phyloP scores from a whole-genome alignment of 2,329 filamentous ascomycete genomes.

The Rhexocercosporidium sp. region DNA sequence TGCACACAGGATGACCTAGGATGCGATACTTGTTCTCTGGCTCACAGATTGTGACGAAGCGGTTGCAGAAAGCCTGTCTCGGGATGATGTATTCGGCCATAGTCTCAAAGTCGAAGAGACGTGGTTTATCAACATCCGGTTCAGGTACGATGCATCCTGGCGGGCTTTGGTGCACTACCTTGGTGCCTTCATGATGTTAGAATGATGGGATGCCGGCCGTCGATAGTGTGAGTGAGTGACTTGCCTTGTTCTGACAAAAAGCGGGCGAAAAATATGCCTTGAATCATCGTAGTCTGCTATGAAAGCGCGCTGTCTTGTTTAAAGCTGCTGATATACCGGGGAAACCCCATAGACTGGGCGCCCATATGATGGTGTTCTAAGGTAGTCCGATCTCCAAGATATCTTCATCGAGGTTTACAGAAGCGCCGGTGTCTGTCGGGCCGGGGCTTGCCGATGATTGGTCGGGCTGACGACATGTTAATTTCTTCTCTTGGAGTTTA shows the following conservation, averaged over 20 bases:
- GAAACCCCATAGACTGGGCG: no score
- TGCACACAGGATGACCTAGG: slow-evolving; percentile 87
- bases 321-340: neutral
- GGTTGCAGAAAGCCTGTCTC: slow-evolving; percentile 92
- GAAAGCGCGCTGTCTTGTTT: neutral
- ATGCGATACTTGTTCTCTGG: slow-evolving; percentile 74
- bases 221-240: slow-evolving; percentile 3
- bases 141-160: slow-evolving; percentile 64
- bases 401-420: neutral
- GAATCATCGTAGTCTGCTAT: slow-evolving; percentile 57
- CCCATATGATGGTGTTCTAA: neutral
- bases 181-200: slow-evolving; percentile 54
- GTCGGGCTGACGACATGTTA: slow-evolving; percentile 6
- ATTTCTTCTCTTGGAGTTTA: slow-evolving; percentile 6
- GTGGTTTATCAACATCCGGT: slow-evolving; percentile 55
- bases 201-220: neutral
- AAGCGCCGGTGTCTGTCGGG: neutral
- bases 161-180: slow-evolving; percentile 66
- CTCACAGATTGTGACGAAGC: slow-evolving; percentile 80
- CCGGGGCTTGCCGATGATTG: slow-evolving; percentile 11
- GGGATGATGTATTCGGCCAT: slow-evolving; percentile 94
- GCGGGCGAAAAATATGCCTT: slow-evolving; percentile 72
- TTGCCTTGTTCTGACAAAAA: slow-evolving; percentile 70
- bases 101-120: slow-evolving; percentile 83
- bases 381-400: neutral